Conservation (phyloP, 768 basidiomycete genomes). For the Phanerochaete sordida region DNA sequence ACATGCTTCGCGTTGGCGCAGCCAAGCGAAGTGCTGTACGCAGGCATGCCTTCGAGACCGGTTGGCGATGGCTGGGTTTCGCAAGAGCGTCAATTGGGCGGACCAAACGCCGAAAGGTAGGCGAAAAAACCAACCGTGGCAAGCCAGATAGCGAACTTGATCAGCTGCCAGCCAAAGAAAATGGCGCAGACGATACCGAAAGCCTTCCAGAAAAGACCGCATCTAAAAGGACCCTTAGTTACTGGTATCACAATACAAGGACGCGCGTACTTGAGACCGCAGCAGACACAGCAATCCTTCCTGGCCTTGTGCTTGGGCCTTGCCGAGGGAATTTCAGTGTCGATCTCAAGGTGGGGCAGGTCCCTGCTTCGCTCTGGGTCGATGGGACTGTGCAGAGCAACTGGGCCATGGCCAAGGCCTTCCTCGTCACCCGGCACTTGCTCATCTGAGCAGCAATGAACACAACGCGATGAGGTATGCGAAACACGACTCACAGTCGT, state of each 20-base stretch:
- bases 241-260: background rate
- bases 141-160: conserved; percentile 46
- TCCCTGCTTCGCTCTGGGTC: conserved; percentile 10
- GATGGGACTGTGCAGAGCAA: conserved; percentile 23
- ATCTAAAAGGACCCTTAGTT: conserved; percentile 29
- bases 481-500: conserved; percentile 39
- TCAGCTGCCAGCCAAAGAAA: conserved; percentile 37
- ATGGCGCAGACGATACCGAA: conserved; percentile 45
- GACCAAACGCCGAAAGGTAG: background rate
- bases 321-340: conserved; percentile 21
- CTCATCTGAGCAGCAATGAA: conserved; percentile 27
- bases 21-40: conserved; percentile 49
- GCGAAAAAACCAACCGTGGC: conserved; percentile 37
- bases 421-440: conserved; percentile 41
- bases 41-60: conserved; percentile 55
- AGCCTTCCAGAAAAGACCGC: conserved; percentile 51
- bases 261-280: conserved; percentile 41
- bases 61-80: conserved; percentile 43
- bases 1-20: conserved; percentile 42
- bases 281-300: conserved; percentile 46
- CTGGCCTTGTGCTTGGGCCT: conserved; percentile 31
- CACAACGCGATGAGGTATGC: too few species aligned
- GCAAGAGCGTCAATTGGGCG: background rate
- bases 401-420: conserved; percentile 16
- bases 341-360: conserved; percentile 13